phyloP scores from a whole-genome alignment of 2,329 filamentous ascomycete species.

The Lecanicillium sp. region DNA sequence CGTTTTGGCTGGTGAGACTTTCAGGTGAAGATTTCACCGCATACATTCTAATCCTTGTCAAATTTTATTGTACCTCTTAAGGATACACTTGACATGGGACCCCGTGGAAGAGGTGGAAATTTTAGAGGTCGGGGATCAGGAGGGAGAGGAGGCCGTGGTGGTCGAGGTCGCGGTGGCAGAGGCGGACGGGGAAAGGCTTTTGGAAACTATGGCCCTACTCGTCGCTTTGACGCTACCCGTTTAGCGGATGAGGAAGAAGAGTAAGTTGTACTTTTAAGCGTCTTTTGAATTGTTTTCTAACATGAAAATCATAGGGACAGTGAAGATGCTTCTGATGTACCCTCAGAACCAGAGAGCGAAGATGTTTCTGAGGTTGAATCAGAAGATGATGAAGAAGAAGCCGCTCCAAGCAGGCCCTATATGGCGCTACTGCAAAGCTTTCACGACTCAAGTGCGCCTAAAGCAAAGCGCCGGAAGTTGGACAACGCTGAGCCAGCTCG shows the following conservation, averaged over 20 bases:
- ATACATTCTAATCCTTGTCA: too few species aligned
- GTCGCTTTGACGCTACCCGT: constrained; percentile 27
- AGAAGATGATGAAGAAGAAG: constrained; percentile 40
- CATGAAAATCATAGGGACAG: not conserved
- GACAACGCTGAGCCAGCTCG: constrained; percentile 19
- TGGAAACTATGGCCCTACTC: constrained; percentile 23
- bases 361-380: constrained; percentile 29
- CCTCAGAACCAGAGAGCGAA: constrained; percentile 25
- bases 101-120: constrained; percentile 25
- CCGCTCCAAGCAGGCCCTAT: constrained; percentile 41
- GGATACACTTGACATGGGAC: constrained; percentile 22
- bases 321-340: constrained; percentile 20
- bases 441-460: constrained; percentile 34
- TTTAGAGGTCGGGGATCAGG: constrained; percentile 24
- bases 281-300: not conserved
- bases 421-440: constrained; percentile 52
- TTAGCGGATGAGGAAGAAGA: constrained; percentile 29
- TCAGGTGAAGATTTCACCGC: too few species aligned
- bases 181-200: constrained; percentile 18
- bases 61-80: constrained; percentile 9
- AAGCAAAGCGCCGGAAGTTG: constrained; percentile 51
- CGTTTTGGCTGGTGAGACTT: not conserved
- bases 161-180: constrained; percentile 22
- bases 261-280: constrained; percentile 8
- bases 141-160: constrained; percentile 17